Evolutionary conservation across 495 filamentous ascomycete species (phyloP).

Genomic region (Penicillium egyptiacum): DNA sequence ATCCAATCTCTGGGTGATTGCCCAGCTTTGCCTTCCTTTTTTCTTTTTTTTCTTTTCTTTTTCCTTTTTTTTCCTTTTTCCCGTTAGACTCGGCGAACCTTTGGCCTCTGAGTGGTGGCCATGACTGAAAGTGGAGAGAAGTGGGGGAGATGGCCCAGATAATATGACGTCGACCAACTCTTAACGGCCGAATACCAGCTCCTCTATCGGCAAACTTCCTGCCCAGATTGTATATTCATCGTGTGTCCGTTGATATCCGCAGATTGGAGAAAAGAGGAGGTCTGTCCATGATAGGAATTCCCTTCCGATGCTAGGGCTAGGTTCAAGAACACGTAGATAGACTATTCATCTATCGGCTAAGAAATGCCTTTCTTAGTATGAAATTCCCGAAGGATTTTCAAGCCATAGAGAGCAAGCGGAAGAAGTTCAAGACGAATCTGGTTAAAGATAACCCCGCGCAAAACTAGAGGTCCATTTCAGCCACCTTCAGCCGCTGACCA

Average conservation of each 20-base stretch:
- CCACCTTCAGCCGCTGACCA: constrained; percentile 3
- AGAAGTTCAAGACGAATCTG: background rate
- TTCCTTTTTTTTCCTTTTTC: background rate
- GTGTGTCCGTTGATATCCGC: background rate
- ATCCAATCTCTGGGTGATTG: constrained; percentile 1
- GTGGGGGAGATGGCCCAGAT: background rate
- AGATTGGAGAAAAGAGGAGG: constrained; percentile 1
- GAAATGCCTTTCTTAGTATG: constrained; percentile 1
- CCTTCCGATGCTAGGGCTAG: constrained; percentile 1
- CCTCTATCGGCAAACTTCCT: background rate
- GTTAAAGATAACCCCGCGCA: background rate
- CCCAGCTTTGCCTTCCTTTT: background rate
- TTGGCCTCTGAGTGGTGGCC: constrained; percentile 11
- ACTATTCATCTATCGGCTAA: background rate
- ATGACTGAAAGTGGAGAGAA: constrained; percentile 4
- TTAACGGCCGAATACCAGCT: background rate
- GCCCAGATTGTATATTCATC: too few relatives aligned
- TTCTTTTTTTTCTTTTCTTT: background rate
- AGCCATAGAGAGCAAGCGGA: background rate
- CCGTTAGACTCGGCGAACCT: constrained; percentile 12
- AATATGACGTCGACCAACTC: constrained; percentile 1
- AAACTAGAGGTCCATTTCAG: background rate
- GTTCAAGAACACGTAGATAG: too few relatives aligned
- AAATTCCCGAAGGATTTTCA: background rate
- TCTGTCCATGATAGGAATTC: background rate